A percentile compares a stretch with the other conserved stretches of the same genome.
phyloP scores from a whole-genome alignment of 495 filamentous ascomycete genomes.

The Tricharina praecox region DNA sequence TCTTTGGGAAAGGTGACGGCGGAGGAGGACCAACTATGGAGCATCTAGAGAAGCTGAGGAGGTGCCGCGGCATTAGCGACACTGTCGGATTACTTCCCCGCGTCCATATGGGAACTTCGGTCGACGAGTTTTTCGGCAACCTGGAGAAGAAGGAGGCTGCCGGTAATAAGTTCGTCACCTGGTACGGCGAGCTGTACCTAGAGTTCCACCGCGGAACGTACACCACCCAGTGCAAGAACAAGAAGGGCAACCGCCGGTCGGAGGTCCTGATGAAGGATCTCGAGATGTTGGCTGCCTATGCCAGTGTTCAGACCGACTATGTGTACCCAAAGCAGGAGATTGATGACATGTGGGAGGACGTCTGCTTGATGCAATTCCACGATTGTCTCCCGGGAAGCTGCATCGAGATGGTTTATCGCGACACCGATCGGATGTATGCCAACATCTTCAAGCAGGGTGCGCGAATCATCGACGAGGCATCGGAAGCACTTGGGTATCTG shows the following conservation, averaged over 20 bases:
- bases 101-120: constrained; percentile 75
- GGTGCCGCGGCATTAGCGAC: constrained; percentile 88
- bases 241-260: constrained; percentile 72
- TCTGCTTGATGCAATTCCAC: constrained; percentile 59
- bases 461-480: constrained; percentile 50
- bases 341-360: constrained; percentile 80
- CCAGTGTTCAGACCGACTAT: constrained; percentile 55
- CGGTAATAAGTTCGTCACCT: constrained; percentile 71
- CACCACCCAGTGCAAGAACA: constrained; percentile 94
- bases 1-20: constrained; percentile 92
- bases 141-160: constrained; percentile 55
- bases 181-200: constrained; percentile 97
- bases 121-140: constrained; percentile 87
- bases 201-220: constrained; percentile 93
- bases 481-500: constrained; percentile 46
- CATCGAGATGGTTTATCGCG: constrained; percentile 94
- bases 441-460: constrained; percentile 63
- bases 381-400: constrained; percentile 89
- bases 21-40: constrained; percentile 90
- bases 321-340: constrained; percentile 82
- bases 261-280: constrained; percentile 74
- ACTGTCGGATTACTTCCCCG: constrained; percentile 27
- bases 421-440: constrained; percentile 72
- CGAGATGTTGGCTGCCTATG: constrained; percentile 74
- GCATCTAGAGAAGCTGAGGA: constrained; percentile 82